Percentiles rank a stretch among this genome's conserved stretches.
These are phyloP conservation scores for Mrakia gelida DNA, from an alignment of 768 basidiomycete species.

Conservation along the genomic window DNA sequence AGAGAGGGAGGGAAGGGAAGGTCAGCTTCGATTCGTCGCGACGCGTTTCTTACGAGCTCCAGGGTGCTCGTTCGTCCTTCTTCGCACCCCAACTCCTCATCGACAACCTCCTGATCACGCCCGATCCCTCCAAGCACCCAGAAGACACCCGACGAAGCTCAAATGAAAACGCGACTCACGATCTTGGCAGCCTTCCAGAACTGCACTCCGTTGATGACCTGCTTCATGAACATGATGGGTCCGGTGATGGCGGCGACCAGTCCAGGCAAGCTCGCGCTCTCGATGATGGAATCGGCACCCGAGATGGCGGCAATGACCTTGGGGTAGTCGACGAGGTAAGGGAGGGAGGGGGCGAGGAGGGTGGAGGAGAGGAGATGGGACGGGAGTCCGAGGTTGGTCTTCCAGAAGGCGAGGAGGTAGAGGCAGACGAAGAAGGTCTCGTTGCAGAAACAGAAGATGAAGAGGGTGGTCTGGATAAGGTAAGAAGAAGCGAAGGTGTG, in stretches of 20 bases:
- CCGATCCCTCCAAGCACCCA: no score
- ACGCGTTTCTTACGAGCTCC: background rate
- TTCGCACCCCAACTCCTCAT: no score
- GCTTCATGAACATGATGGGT: slow-evolving; percentile 73
- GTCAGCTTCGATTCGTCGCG: background rate
- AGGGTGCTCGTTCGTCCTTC: no score
- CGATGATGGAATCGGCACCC: slow-evolving; percentile 33
- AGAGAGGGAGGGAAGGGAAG: background rate
- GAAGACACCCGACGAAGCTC: background rate
- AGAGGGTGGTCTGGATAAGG: slow-evolving; percentile 65
- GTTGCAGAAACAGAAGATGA: slow-evolving; percentile 89
- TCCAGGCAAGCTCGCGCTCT: slow-evolving; percentile 67
- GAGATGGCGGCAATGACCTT: slow-evolving; percentile 29
- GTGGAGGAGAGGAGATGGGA: slow-evolving; percentile 39
- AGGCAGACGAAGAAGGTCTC: slow-evolving; percentile 92
- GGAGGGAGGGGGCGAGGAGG: slow-evolving; percentile 7
- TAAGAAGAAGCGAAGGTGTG: background rate
- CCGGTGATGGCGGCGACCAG: slow-evolving; percentile 59
- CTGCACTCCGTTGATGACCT: slow-evolving; percentile 90
- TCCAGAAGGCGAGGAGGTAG: slow-evolving; percentile 84
- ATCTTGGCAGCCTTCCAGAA: slow-evolving; percentile 87
- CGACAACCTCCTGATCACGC: no score
- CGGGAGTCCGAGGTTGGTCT: slow-evolving; percentile 55
- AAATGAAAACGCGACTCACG: slow-evolving; percentile 37
- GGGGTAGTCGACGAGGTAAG: slow-evolving; percentile 2